Base-by-base conservation (phyloP, 1,139 yeast species). In the Sugiyamaella grinbergsii region DNA sequence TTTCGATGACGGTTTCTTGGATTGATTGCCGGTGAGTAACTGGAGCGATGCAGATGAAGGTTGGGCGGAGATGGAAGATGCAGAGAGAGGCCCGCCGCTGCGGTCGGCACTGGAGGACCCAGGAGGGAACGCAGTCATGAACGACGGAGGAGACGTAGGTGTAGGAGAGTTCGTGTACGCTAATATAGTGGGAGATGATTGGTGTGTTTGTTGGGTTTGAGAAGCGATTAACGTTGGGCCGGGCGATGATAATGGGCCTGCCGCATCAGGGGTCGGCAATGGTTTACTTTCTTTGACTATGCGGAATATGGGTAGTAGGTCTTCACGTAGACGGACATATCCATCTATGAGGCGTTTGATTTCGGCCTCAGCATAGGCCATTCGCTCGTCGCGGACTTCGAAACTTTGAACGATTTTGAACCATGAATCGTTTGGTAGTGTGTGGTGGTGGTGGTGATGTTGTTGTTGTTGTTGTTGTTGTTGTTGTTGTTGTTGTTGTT, bases 251-350 rank as follows among this genome's bases (percentile, higher is more conserved):
- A 32, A 20, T 2, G 34, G 36, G 16, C 16, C 31, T 4, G 34
- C n/a, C n/a, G n/a, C 59, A 13, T 68, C 73, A 0, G 76, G 76
- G 11, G 71, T 71, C 4, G 77, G 77, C 45, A 73, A 61, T 8
- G 77, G 76, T 54, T 69, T 71, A 42, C 67, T 58, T 47, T 73
- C 77, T 55, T 73, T 73, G 52, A 61, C 70, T 47, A 66, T 55
- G 33, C 72, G 63, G 56, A 71, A 69, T 8, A 71, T 59, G 22
- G 76, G 76, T 31, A 71, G 53, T 39, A 72, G 54, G 49, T 72
- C 76, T 40, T 71, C 72, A n/a, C 76, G 60, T 24, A 73, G 61
- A 33, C 70, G 57, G 13, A 60, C 52, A 49, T 67, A 62, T 38
- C 59, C 56, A 3, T 72, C 75, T 26, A 58, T 46, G 13, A 72